phyloP scores from a whole-genome alignment of 202 grass and related monocot genomes.

The Dendrocalamus latiflorus region DNA sequence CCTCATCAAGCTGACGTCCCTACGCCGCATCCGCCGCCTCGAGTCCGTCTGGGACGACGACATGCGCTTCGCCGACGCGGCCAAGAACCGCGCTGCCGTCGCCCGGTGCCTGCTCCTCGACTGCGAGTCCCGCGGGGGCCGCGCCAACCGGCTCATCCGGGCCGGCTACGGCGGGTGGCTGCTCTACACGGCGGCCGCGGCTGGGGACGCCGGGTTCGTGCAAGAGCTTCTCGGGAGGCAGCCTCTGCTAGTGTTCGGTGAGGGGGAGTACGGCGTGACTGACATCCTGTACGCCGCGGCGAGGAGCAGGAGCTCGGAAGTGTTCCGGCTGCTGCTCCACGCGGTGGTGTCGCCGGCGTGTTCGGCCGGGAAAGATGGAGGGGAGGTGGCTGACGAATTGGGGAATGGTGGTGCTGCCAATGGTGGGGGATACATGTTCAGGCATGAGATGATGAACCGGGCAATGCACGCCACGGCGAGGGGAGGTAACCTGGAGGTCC shows the following conservation, averaged over 20 bases:
- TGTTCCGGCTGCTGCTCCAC: constrained; percentile 65
- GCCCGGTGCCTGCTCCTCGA: constrained; percentile 57
- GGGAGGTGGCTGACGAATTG: background rate
- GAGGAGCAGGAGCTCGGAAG: constrained; percentile 47
- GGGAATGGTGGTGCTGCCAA: background rate
- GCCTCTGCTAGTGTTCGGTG: constrained; percentile 74
- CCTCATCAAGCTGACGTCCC: constrained; percentile 90
- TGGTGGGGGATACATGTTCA: constrained; percentile 35
- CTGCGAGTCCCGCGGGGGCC: constrained; percentile 36
- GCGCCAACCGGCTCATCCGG: constrained; percentile 48
- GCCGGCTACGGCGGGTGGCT: constrained; percentile 90
- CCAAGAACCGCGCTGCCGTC: constrained; percentile 57
- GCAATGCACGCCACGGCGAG: constrained; percentile 71
- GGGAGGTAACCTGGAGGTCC: constrained; percentile 67
- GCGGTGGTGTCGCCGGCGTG: constrained; percentile 16
- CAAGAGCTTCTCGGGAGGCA: constrained; percentile 55
- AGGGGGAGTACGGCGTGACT: constrained; percentile 92
- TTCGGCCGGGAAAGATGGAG: background rate
- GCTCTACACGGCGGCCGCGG: constrained; percentile 78
- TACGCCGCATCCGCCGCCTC: constrained; percentile 84
- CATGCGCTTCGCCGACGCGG: constrained; percentile 52
- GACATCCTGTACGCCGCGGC: constrained; percentile 81
- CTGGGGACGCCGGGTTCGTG: constrained; percentile 59
- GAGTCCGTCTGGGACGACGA: constrained; percentile 96
- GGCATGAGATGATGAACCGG: constrained; percentile 64